phyloP scores from a whole-genome alignment of 1,139 yeast species.

The Hyphopichia pseudoburtonii region DNA sequence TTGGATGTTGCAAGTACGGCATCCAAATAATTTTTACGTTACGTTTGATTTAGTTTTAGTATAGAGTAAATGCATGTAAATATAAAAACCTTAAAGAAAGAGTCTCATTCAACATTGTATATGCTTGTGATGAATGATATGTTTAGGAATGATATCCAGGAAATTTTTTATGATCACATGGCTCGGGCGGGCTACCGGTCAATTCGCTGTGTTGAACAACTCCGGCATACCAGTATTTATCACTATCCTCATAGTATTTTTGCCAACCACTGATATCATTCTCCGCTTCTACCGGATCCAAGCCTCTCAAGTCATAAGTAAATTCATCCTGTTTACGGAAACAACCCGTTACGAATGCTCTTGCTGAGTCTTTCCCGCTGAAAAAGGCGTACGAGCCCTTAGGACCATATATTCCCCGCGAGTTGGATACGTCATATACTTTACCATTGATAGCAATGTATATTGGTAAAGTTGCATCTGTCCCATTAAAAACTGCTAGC shows the following conservation, averaged over 20 bases:
- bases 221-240: slow-evolving; percentile 67
- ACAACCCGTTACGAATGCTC: slow-evolving; percentile 81
- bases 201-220: slow-evolving; percentile 42
- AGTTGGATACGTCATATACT: slow-evolving; percentile 66
- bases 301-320: slow-evolving; percentile 70
- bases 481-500: slow-evolving; percentile 55
- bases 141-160: slow-evolving; percentile 22
- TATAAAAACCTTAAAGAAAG: not conserved
- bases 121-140: not conserved
- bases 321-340: slow-evolving; percentile 54
- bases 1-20: slow-evolving; percentile 60
- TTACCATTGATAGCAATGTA: slow-evolving; percentile 66
- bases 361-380: slow-evolving; percentile 69
- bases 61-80: not conserved
- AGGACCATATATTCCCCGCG: slow-evolving; percentile 62
- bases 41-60: not conserved
- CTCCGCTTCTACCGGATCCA: slow-evolving; percentile 36
- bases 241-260: slow-evolving; percentile 44
- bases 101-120: not conserved
- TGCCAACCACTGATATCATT: slow-evolving; percentile 50
- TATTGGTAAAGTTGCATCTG: slow-evolving; percentile 50
- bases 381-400: slow-evolving; percentile 60
- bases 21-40: no score
- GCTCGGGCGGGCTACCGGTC: slow-evolving; percentile 35
- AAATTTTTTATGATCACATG: slow-evolving; percentile 37